A percentile compares a stretch with the other conserved stretches of the same genome.
Evolutionary conservation across 768 basidiomycete species (phyloP).

Genomic region (Hygrophoropsis aurantiaca): DNA sequence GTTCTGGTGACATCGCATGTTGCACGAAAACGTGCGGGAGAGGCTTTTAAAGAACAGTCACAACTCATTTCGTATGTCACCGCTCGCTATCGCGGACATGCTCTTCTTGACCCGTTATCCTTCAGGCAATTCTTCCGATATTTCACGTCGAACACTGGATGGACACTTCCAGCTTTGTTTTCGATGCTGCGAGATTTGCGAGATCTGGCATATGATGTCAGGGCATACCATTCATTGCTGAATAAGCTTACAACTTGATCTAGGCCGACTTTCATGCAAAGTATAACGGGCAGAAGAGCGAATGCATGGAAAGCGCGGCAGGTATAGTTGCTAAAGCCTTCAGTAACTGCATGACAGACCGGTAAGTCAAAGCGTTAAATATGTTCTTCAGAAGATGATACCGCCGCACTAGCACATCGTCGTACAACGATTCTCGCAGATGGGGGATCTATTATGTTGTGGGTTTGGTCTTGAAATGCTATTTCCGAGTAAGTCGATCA

Average conservation of each 20-base stretch:
- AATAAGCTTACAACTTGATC: conserved; percentile 1
- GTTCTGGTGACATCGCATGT: conserved; percentile 72
- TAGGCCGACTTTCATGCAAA: conserved; percentile 66
- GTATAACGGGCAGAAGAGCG: conserved; percentile 53
- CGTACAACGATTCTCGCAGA: conserved; percentile 72
- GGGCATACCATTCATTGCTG: conserved; percentile 7
- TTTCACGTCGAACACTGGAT: conserved; percentile 79
- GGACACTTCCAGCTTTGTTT: conserved; percentile 84
- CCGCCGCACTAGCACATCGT: conserved; percentile 51
- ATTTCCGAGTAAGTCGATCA: conserved; percentile 73
- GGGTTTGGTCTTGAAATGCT: conserved; percentile 86
- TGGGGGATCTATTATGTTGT: conserved; percentile 95
- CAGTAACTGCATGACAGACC: conserved; percentile 83
- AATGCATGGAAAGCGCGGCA: conserved; percentile 85
- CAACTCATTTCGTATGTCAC: conserved; percentile 69
- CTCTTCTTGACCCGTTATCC: background rate
- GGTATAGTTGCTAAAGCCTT: conserved; percentile 88
- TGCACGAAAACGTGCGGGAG: conserved; percentile 61
- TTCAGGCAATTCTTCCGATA: conserved; percentile 74
- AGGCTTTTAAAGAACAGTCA: conserved; percentile 82
- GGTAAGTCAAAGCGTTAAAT: conserved; percentile 36
- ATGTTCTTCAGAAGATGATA: background rate
- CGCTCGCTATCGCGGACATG: too few relatives aligned
- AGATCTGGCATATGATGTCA: conserved; percentile 83
- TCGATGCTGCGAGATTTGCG: conserved; percentile 78